Evolutionary conservation across 2,329 filamentous ascomycete genomes (phyloP), one percentile per base, ranked within the genome.

Genomic region (Cercospora berteroae): DNA sequence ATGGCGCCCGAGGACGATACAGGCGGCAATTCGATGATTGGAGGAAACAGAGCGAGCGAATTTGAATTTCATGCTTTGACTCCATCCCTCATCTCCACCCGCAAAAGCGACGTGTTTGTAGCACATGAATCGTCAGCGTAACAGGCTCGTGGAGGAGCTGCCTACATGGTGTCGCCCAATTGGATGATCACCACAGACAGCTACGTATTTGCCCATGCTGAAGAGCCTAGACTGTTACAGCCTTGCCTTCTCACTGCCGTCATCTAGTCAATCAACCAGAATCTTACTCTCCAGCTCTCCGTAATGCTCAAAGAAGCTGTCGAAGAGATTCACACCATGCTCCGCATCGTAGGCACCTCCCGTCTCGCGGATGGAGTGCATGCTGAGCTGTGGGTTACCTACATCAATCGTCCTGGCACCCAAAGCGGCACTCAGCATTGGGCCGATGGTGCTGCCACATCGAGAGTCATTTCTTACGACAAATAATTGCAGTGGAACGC

Each of bases 281-380:
- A 98, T 94, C 79, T 88, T 94, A 71, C 87, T 84, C 82, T 97
- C 92, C 74, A 97, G 79, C 71, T 88, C 86, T n/a, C 90, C 90
- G 78, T 93, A 99, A 77, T 91, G 86, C 73, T 90, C 85, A 78
- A 96, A 94, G 81, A 97, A 99, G 73, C 90, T 88, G 71, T 90
- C 88, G 79, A 99, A 98, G 63, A 99, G 79, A 76, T 90, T 89
- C 71, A 97, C 89, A 0, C 92, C 91, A 81, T 95, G 88, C 73
- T 91, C 91, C 0, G 98, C 90, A 81, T 99, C 94, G 74, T 93
- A 88, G 1, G 90, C 88, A 44, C 95, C 95, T 25, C 92, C 91
- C 52, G 92, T 97, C 84, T 98, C 95, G 64, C 95, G 89, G 76
- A 97, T 97, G 77, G 91, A 95, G 81, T 98, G 94, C 95, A 98